phyloP scores from a whole-genome alignment of 2,329 filamentous ascomycete species.

The Botrytis sinoallii region DNA sequence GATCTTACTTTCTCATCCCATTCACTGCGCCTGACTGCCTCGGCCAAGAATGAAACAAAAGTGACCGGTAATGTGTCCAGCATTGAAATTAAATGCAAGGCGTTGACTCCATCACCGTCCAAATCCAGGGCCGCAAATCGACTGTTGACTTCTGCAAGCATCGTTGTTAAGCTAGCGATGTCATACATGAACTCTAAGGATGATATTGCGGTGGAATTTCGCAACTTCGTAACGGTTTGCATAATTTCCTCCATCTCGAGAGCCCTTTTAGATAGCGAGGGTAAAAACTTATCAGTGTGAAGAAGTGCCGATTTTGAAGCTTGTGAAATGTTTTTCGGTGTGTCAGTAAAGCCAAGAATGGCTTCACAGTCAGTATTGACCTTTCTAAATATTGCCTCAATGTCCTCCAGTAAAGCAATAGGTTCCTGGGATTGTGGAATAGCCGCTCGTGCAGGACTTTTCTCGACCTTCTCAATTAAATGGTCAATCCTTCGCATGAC shows the following conservation, averaged over 20 bases:
- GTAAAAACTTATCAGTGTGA: slow-evolving; percentile 61
- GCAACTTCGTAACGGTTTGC: slow-evolving; percentile 58
- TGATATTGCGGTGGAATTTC: slow-evolving; percentile 64
- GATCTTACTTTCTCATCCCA: slow-evolving; percentile 89
- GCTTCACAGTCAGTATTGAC: slow-evolving; percentile 83
- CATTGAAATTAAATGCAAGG: slow-evolving; percentile 75
- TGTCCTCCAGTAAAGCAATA: slow-evolving; percentile 71
- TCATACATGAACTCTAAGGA: slow-evolving; percentile 74
- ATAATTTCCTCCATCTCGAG: slow-evolving; percentile 61
- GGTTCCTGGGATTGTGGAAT: slow-evolving; percentile 61
- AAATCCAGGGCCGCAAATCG: slow-evolving; percentile 70
- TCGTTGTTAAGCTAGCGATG: slow-evolving; percentile 75
- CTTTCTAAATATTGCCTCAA: slow-evolving; percentile 81
- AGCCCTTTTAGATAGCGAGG: slow-evolving; percentile 54
- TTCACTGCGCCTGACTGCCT: slow-evolving; percentile 80
- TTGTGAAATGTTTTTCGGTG: slow-evolving; percentile 61
- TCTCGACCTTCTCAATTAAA: slow-evolving; percentile 62
- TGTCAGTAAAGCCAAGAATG: slow-evolving; percentile 64
- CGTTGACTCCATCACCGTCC: slow-evolving; percentile 71
- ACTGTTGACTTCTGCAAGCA: slow-evolving; percentile 67
- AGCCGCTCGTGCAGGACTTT: slow-evolving; percentile 52
- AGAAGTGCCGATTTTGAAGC: slow-evolving; percentile 62
- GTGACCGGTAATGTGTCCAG: slow-evolving; percentile 82
- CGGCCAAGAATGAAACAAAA: slow-evolving; percentile 84
- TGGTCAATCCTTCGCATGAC: slow-evolving; percentile 61